Conservation (phyloP, 768 basidiomycete species). For the Phaffia australis region DNA sequence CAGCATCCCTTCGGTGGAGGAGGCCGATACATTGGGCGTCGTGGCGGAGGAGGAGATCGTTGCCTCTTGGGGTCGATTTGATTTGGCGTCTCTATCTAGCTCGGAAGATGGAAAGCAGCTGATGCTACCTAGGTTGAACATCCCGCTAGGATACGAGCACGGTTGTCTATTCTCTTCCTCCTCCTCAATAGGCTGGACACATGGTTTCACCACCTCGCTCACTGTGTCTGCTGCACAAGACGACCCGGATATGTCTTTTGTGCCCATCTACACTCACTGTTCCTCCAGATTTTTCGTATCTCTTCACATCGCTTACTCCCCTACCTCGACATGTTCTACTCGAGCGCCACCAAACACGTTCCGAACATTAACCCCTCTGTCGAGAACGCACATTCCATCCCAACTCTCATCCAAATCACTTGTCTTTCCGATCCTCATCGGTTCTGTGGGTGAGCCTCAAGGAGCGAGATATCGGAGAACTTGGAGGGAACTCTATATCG, state of each 20-base stretch:
- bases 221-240: conserved; percentile 21
- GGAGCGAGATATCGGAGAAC: conserved; percentile 22
- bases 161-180: background rate
- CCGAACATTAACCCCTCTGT: background rate
- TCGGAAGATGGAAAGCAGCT: background rate
- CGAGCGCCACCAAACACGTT: conserved; percentile 8
- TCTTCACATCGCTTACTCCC: conserved; percentile 18
- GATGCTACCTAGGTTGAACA: conserved; percentile 18
- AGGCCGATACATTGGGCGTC: conserved; percentile 15
- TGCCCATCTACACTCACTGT: conserved; percentile 16
- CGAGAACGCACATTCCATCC: background rate
- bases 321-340: background rate
- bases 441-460: conserved; percentile 21
- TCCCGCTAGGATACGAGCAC: conserved; percentile 20
- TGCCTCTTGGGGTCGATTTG: conserved; percentile 13
- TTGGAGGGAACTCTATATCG: conserved; percentile 26
- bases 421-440: conserved; percentile 24
- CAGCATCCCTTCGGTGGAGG: conserved; percentile 5
- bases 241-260: background rate
- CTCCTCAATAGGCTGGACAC: conserved; percentile 4
- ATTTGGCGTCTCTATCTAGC: conserved; percentile 11
- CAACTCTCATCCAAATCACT: conserved; percentile 6
- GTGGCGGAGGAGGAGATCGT: conserved; percentile 24
- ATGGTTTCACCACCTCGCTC: conserved; percentile 24
- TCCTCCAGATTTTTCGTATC: conserved; percentile 21